phyloP scores from a whole-genome alignment of 805 yeast genomes.

The Pichia exigua region DNA sequence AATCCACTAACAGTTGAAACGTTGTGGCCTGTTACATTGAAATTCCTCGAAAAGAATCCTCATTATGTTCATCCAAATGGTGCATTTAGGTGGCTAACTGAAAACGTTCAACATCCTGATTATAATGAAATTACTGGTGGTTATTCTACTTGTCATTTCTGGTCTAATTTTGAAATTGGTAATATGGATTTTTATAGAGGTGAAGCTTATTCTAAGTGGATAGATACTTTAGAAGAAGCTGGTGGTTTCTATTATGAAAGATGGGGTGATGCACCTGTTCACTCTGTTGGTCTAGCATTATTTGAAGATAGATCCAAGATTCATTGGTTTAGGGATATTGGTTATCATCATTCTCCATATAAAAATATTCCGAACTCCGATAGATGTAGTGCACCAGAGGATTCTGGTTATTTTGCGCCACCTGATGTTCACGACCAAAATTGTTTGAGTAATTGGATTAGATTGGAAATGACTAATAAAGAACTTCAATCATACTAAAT shows the following conservation, averaged over 20 bases:
- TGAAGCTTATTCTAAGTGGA: constrained; percentile 62
- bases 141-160: constrained; percentile 68
- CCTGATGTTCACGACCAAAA: constrained; percentile 28
- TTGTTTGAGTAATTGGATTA: constrained; percentile 30
- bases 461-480: constrained; percentile 30
- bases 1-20: constrained; percentile 57
- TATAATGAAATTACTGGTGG: constrained; percentile 33
- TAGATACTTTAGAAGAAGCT: constrained; percentile 55
- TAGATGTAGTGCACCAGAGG: constrained; percentile 34
- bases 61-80: constrained; percentile 52
- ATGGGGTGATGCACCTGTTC: constrained; percentile 95
- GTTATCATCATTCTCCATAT: constrained; percentile 70
- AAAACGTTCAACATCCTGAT: constrained; percentile 43
- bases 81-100: constrained; percentile 49
- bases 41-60: constrained; percentile 51
- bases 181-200: constrained; percentile 74
- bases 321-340: constrained; percentile 85
- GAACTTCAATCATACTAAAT: constrained; percentile 21
- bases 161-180: constrained; percentile 84
- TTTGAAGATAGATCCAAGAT: constrained; percentile 64
- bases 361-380: constrained; percentile 68
- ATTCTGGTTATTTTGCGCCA: constrained; percentile 29
- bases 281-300: constrained; percentile 63
- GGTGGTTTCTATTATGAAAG: constrained; percentile 86
- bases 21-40: constrained; percentile 64